Evolutionary conservation across 2,329 filamentous ascomycete species (phyloP).

Genomic region (Gnomoniopsis sp.): DNA sequence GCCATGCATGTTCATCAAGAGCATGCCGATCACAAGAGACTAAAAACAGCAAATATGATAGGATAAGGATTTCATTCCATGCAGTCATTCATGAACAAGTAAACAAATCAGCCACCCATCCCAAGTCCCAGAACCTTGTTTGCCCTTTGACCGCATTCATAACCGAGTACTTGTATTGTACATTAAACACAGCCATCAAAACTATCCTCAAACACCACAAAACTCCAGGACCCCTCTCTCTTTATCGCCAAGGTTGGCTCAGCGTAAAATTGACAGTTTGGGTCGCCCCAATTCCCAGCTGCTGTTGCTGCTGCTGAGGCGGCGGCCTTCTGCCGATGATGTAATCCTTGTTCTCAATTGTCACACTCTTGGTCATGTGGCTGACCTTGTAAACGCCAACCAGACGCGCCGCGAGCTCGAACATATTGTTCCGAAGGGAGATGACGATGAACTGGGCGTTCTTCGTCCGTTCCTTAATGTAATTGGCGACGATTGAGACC

Average conservation of each 20-base stretch:
- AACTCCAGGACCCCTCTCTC: not conserved
- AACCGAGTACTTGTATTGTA: not conserved
- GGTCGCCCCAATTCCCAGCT: constrained; percentile 21
- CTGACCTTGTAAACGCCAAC: constrained; percentile 99
- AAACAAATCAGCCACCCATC: not conserved
- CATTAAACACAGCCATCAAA: not conserved
- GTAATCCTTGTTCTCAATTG: constrained; percentile 81
- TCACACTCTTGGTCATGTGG: constrained; percentile 94
- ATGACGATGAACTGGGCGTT: constrained; percentile 99
- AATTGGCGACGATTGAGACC: constrained; percentile 96
- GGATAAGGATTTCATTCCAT: constrained; percentile 10
- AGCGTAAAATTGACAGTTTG: constrained; percentile 19
- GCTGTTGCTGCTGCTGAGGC: constrained; percentile 26
- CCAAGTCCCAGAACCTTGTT: not conserved
- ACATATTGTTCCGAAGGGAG: constrained; percentile 98
- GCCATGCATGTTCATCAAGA: not conserved
- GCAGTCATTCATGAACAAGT: constrained; percentile 14
- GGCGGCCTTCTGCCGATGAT: constrained; percentile 44
- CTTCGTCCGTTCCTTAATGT: constrained; percentile 98
- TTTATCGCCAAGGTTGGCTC: constrained; percentile 17
- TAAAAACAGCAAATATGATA: not conserved
- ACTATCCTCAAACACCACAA: not conserved
- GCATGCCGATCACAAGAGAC: not conserved
- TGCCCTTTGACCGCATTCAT: not conserved
- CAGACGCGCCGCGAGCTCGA: constrained; percentile 90